Conservation (phyloP, 192 early-diverging fungal genomes). For the Anaeromyces robustus region DNA sequence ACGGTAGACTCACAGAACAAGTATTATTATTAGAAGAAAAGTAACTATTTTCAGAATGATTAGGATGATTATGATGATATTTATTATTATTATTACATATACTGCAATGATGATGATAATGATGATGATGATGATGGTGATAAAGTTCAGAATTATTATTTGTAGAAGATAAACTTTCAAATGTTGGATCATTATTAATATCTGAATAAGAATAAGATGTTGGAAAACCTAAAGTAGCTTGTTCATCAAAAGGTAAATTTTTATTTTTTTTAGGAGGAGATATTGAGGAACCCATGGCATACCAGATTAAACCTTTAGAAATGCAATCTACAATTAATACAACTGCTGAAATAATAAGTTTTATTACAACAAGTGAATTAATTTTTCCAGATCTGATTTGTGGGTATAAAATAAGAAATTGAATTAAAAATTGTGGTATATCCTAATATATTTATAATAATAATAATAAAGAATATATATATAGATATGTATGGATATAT, state of each 20-base stretch:
- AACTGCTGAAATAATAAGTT: background rate
- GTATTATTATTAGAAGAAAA: no score
- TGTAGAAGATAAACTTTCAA: background rate
- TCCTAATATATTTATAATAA: background rate
- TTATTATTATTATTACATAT: background rate
- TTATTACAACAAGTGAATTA: background rate
- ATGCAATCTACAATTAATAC: background rate
- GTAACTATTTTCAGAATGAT: no score
- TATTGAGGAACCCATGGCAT: background rate
- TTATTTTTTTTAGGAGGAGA: background rate
- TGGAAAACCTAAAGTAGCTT: background rate
- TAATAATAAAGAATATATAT: no score
- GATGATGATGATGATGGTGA: background rate
- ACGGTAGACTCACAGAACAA: no score
- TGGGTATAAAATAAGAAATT: background rate
- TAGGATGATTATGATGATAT: background rate
- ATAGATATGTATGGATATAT: no score
- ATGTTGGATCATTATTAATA: background rate
- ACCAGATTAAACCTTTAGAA: background rate
- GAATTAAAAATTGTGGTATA: background rate
- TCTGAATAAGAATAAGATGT: background rate
- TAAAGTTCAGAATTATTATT: background rate
- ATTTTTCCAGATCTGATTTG: background rate
- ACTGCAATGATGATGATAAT: no score
- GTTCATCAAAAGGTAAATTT: background rate